Conservation (phyloP, 345 rosid species). For the Laguncularia racemosa region DNA sequence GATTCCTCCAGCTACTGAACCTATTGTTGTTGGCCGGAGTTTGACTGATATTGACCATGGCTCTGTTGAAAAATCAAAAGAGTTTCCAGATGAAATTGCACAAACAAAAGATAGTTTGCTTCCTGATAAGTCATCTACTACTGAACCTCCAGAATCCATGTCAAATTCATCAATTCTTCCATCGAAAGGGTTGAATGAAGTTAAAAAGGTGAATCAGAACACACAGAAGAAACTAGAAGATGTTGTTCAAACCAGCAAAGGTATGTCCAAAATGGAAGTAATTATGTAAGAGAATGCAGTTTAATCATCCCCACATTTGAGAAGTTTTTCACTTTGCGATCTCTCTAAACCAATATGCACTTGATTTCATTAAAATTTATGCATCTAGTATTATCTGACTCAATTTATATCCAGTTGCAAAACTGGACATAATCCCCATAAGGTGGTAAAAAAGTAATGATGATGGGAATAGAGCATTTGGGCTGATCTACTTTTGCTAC, state of each 20-base stretch:
- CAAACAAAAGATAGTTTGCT: slow-evolving; percentile 12
- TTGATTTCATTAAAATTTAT: no score
- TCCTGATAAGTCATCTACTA: slow-evolving; percentile 15
- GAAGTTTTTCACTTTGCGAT: no score
- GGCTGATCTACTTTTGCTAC: no score
- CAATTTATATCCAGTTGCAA: no score
- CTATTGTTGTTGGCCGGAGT: neutral
- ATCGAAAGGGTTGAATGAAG: slow-evolving; percentile 8
- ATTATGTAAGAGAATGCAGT: neutral
- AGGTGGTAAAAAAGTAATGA: no score
- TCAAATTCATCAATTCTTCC: slow-evolving; percentile 15
- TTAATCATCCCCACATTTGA: no score
- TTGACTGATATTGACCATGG: slow-evolving; percentile 3
- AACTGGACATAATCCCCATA: no score
- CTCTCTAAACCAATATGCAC: no score
- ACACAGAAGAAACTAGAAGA: slow-evolving; percentile 5
- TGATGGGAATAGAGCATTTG: no score
- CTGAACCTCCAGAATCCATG: slow-evolving; percentile 15
- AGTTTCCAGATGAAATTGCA: slow-evolving; percentile 5
- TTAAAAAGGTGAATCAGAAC: slow-evolving; percentile 2
- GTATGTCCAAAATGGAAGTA: slow-evolving; percentile 8
- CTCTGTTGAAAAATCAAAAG: slow-evolving; percentile 5
- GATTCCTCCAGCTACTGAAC: neutral
- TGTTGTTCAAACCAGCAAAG: slow-evolving; percentile 13
- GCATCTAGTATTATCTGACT: no score